Evolutionary conservation across 1,284 basidiomycete species (phyloP).

Genomic region (Naganishia albida): DNA sequence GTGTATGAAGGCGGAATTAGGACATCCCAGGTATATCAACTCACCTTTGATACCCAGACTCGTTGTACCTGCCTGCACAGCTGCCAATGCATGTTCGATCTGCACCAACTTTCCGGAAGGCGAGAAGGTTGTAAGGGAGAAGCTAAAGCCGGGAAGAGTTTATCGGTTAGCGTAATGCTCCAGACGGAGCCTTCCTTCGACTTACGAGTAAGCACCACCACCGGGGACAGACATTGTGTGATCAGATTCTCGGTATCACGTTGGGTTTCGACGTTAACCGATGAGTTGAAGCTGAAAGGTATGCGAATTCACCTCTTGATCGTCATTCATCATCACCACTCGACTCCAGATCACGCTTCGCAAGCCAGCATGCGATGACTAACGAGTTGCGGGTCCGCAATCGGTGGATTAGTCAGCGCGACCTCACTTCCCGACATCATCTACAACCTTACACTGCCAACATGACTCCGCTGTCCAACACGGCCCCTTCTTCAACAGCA

Average conservation of each 20-base stretch:
- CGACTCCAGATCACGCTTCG: conserved; percentile 17
- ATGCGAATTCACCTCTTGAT: neutral
- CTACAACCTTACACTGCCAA: no score
- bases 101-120: conserved; percentile 98
- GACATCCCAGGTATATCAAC: conserved; percentile 41
- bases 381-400: conserved; percentile 2
- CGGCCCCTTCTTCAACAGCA: no score
- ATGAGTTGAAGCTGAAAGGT: neutral
- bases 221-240: conserved; percentile 52
- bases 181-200: conserved; percentile 13
- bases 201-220: conserved; percentile 55
- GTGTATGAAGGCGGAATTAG: no score
- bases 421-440: neutral
- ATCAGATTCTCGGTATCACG: no score
- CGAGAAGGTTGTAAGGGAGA: conserved; percentile 98
- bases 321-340: conserved; percentile 19
- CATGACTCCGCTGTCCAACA: no score
- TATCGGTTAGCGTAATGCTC: neutral
- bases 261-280: no score
- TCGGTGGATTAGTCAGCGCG: neutral
- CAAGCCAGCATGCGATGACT: conserved; percentile 8
- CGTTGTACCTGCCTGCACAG: conserved; percentile 94
- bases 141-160: conserved; percentile 60
- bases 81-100: conserved; percentile 98
- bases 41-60: conserved; percentile 97